These are phyloP conservation scores for Actinomucor elegans DNA, from an alignment of 371 early-diverging fungal genomes.

Conservation along the genomic window DNA sequence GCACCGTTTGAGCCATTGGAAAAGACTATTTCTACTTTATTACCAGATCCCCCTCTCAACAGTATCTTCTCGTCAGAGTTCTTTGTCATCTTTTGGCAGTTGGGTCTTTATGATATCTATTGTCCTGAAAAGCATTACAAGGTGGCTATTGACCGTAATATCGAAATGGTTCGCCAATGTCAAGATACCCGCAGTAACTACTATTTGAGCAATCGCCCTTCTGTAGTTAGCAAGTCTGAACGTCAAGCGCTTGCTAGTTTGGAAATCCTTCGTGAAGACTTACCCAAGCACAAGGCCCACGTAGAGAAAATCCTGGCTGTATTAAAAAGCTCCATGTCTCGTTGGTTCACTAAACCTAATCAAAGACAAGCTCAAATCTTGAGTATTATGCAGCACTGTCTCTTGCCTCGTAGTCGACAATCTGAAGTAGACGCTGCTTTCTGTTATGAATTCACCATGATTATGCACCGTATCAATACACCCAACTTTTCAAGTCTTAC, in stretches of 20 bases:
- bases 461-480: conserved; percentile 78
- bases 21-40: conserved; percentile 12
- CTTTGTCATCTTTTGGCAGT: conserved; percentile 85
- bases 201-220: conserved; percentile 27
- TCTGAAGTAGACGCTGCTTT: conserved; percentile 83
- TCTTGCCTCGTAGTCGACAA: conserved; percentile 74
- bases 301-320: conserved; percentile 49
- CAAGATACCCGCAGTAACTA: conserved; percentile 33
- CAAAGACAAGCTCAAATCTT: conserved; percentile 53
- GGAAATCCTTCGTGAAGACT: conserved; percentile 31
- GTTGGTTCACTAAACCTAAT: conserved; percentile 69
- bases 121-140: conserved; percentile 74
- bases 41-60: conserved; percentile 40
- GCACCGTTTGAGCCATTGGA: conserved; percentile 20
- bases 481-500: conserved; percentile 78
- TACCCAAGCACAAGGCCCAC: conserved; percentile 48
- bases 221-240: conserved; percentile 35
- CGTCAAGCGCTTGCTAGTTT: conserved; percentile 38
- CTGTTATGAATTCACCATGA: conserved; percentile 78
- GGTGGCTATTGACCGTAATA: conserved; percentile 65
- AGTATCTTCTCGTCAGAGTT: conserved; percentile 71
- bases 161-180: conserved; percentile 41
- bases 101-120: conserved; percentile 79
- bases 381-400: conserved; percentile 74
- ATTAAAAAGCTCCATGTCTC: conserved; percentile 59